A percentile compares a stretch with the other conserved stretches of the same genome.
phyloP scores from a whole-genome alignment of 176 grass and related monocot genomes.

The Musa beccarii region DNA sequence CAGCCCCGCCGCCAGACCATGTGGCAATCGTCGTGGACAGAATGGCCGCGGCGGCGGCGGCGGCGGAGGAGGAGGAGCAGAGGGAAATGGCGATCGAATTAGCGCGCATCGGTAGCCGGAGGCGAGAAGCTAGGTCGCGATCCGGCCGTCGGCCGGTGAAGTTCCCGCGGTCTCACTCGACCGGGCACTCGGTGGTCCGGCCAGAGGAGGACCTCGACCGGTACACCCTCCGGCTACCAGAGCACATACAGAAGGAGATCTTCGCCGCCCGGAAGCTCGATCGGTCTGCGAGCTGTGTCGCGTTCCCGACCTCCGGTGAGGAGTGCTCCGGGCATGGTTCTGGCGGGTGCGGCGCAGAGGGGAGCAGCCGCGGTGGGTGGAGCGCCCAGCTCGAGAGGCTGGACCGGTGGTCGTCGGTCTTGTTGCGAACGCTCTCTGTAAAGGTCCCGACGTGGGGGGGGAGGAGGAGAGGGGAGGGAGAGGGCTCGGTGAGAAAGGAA shows the following conservation, averaged over 20 bases:
- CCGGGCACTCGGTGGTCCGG: neutral
- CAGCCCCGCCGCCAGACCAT: slow-evolving; percentile 7
- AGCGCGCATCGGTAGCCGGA: slow-evolving; percentile 42
- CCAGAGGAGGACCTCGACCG: slow-evolving; percentile 23
- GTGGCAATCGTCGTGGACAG: slow-evolving; percentile 34
- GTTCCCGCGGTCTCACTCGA: slow-evolving; percentile 17
- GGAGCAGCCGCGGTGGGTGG: too few species aligned
- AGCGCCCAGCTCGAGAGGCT: too few species aligned
- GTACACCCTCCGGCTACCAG: slow-evolving; percentile 65
- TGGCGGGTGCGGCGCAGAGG: too few species aligned
- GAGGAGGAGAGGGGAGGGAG: neutral
- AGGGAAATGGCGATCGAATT: slow-evolving; percentile 28
- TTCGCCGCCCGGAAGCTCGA: slow-evolving; percentile 27
- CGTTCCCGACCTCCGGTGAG: neutral
- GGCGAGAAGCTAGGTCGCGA: slow-evolving; percentile 44
- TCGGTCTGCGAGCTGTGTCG: slow-evolving; percentile 20
- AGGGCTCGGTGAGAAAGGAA: neutral
- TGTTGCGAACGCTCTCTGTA: neutral
- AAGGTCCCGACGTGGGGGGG: neutral
- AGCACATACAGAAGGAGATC: slow-evolving; percentile 45
- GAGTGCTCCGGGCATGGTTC: neutral
- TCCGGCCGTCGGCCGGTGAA: slow-evolving; percentile 29
- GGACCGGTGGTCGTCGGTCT: neutral
- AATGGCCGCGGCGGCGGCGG: neutral
- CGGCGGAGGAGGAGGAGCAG: slow-evolving; percentile 23